phyloP scores from a whole-genome alignment of 495 filamentous ascomycete species.

The Aspergillus biplanus region DNA sequence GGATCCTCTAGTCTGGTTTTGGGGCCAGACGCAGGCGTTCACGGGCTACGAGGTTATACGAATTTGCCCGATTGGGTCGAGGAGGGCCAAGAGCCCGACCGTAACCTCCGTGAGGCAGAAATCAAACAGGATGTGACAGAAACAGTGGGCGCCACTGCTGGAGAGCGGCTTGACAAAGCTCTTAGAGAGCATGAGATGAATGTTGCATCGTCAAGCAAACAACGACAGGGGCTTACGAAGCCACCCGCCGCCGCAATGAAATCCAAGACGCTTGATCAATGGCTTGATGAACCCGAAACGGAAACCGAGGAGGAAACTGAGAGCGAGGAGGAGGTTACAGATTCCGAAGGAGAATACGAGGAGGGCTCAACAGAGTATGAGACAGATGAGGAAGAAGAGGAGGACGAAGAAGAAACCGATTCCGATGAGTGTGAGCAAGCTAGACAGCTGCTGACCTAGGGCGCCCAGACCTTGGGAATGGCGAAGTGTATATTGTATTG shows the following conservation, averaged over 20 bases:
- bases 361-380: conserved; percentile 41
- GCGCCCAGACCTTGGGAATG: not conserved
- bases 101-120: conserved; percentile 62
- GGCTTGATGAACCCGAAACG: conserved; percentile 64
- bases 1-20: conserved; percentile 85
- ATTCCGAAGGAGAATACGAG: conserved; percentile 54
- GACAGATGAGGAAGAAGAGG: conserved; percentile 21
- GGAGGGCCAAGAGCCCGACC: conserved; percentile 77
- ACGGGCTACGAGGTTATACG: conserved; percentile 75
- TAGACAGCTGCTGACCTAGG: conserved; percentile 20
- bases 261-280: conserved; percentile 83
- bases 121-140: conserved; percentile 34
- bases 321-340: conserved; percentile 53
- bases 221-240: conserved; percentile 23
- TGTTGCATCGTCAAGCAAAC: conserved; percentile 22
- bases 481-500: not conserved
- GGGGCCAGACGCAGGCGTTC: conserved; percentile 70
- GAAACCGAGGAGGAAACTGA: conserved; percentile 52
- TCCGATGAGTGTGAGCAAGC: conserved; percentile 25
- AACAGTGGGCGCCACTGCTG: conserved; percentile 55
- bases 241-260: conserved; percentile 33
- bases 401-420: conserved; percentile 27
- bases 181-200: conserved; percentile 45
- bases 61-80: conserved; percentile 83
- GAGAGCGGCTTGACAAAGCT: conserved; percentile 65